A percentile compares a stretch with the other conserved stretches of the same genome.
phyloP scores from a whole-genome alignment of 495 filamentous ascomycete genomes.

The Neurospora sp. region DNA sequence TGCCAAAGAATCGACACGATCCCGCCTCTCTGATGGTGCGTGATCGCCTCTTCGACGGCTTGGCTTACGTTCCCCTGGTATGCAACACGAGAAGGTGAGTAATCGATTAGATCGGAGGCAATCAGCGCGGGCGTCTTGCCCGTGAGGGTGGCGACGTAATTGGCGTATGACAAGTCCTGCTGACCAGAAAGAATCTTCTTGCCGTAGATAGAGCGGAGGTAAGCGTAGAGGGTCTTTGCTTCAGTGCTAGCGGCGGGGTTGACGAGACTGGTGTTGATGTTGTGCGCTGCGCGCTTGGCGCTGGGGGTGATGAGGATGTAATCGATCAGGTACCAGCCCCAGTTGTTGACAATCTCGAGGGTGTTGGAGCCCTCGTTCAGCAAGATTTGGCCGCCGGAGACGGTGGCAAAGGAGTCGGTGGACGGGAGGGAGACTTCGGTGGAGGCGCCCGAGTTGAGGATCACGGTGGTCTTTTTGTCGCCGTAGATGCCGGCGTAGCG shows the following conservation, averaged over 20 bases:
- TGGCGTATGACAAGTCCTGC: conserved; percentile 26
- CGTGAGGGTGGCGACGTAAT: conserved; percentile 29
- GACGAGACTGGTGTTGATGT: conserved; percentile 21
- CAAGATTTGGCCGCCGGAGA: conserved; percentile 31
- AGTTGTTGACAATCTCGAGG: conserved; percentile 34
- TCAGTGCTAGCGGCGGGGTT: conserved; percentile 19
- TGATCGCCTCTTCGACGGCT: conserved; percentile 36
- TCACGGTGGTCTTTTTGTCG: conserved; percentile 29
- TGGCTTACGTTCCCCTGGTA: conserved; percentile 22
- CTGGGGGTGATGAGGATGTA: conserved; percentile 29
- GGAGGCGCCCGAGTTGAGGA: conserved; percentile 27
- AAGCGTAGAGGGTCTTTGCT: conserved; percentile 22
- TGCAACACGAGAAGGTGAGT: conserved; percentile 34
- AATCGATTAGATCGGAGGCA: conserved; percentile 37
- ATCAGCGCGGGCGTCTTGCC: conserved; percentile 39
- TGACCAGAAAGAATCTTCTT: conserved; percentile 39
- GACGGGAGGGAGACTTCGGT: conserved; percentile 30
- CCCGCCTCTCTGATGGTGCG: conserved; percentile 28
- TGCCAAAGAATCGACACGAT: conserved; percentile 39
- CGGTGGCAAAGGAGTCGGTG: conserved; percentile 14
- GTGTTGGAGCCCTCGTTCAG: conserved; percentile 33
- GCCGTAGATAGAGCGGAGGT: conserved; percentile 34
- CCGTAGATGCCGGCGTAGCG: conserved; percentile 32
- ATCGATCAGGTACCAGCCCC: conserved; percentile 39
- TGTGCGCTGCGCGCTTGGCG: conserved; percentile 24